Evolutionary conservation across 2,329 filamentous ascomycete species (phyloP).

Genomic region (Microdochium bolleyi): DNA sequence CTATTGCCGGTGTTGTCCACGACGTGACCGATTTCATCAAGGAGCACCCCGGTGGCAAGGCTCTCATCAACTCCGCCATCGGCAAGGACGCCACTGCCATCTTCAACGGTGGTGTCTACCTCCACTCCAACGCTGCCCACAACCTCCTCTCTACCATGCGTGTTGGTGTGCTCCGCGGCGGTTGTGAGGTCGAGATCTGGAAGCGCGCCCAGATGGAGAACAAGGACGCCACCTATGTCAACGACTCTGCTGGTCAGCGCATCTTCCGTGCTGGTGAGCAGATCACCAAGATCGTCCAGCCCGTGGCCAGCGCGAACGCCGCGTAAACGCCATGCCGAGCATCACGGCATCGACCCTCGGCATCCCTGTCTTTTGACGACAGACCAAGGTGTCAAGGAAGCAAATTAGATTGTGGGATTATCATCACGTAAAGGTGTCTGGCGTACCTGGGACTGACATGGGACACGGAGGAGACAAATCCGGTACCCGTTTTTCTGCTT

Average conservation of each 20-base stretch:
- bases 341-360: background rate
- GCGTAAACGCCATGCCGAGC: constrained; percentile 33
- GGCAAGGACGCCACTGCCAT: constrained; percentile 62
- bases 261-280: constrained; percentile 70
- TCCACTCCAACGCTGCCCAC: constrained; percentile 60
- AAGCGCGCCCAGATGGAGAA: constrained; percentile 59
- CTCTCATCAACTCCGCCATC: constrained; percentile 55
- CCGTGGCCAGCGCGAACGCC: constrained; percentile 63
- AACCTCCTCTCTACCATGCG: constrained; percentile 61
- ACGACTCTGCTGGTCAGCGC: constrained; percentile 60
- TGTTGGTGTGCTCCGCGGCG: constrained; percentile 58
- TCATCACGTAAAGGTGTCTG: background rate
- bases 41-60: constrained; percentile 59
- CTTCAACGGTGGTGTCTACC: constrained; percentile 63
- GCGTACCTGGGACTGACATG: background rate
- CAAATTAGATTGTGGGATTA: background rate
- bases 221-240: constrained; percentile 59
- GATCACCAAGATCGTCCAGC: constrained; percentile 65
- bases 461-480: background rate
- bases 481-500: background rate
- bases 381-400: background rate
- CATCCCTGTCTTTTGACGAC: background rate
- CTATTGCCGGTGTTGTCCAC: constrained; percentile 57
- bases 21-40: constrained; percentile 60
- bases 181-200: constrained; percentile 63